These are phyloP conservation scores for Cupressus sempervirens DNA, from an alignment of 75 land plant species.

Conservation along the genomic window DNA sequence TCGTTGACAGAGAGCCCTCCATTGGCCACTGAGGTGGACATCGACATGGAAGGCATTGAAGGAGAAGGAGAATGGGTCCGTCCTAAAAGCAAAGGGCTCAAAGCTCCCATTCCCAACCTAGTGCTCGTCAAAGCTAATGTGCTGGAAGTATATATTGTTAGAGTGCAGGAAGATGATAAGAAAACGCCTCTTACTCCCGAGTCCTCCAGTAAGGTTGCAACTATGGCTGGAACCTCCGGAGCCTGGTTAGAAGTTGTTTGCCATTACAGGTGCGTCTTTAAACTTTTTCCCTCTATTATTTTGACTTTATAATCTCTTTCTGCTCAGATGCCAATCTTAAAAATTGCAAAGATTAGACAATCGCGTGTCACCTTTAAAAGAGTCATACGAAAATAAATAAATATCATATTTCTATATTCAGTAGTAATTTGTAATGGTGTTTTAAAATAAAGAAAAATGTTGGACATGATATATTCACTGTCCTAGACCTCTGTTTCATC, in stretches of 20 bases:
- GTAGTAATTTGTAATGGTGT: too few relatives aligned
- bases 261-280: constrained; percentile 52
- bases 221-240: constrained; percentile 67
- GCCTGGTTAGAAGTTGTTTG: constrained; percentile 88
- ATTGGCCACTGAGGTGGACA: constrained; percentile 19
- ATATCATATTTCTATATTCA: too few relatives aligned
- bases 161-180: constrained; percentile 62
- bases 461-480: too few relatives aligned
- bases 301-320: neutral
- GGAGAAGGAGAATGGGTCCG: constrained; percentile 10
- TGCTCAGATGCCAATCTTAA: neutral
- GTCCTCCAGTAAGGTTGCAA: constrained; percentile 20
- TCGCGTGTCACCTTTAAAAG: too few relatives aligned
- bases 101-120: constrained; percentile 71
- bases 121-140: constrained; percentile 77
- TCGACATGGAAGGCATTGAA: constrained; percentile 7
- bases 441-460: too few relatives aligned
- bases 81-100: neutral
- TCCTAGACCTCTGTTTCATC: too few relatives aligned
- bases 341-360: too few relatives aligned
- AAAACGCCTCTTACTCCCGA: constrained; percentile 12
- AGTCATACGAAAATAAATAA: too few relatives aligned
- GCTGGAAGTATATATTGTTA: constrained; percentile 74
- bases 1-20: constrained; percentile 42
- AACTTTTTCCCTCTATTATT: neutral